Evolutionary conservation across 441 rosid species (phyloP).

Genomic region (Cnidoscolus chayamansa): DNA sequence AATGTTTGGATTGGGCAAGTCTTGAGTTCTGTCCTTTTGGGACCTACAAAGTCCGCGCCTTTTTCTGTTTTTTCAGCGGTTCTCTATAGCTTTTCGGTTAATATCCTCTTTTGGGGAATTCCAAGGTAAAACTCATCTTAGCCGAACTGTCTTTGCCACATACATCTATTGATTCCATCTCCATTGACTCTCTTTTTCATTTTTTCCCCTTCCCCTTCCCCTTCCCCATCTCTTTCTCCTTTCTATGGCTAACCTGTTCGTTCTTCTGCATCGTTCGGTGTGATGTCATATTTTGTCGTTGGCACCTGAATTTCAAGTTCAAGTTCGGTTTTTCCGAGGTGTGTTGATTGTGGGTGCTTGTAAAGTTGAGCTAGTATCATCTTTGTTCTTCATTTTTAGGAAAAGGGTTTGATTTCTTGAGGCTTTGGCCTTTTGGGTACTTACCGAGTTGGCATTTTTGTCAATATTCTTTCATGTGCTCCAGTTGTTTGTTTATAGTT

Average conservation of each 20-base stretch:
- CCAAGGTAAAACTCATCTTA: slow-evolving; percentile 32
- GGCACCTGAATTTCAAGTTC: slow-evolving; percentile 24
- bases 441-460: neutral
- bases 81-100: slow-evolving; percentile 2
- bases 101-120: slow-evolving; percentile 25
- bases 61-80: neutral
- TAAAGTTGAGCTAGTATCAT: slow-evolving; percentile 1
- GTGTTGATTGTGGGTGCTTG: slow-evolving; percentile 11
- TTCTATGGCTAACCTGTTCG: neutral
- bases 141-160: slow-evolving; percentile 34
- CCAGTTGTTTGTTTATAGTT: slow-evolving; percentile 20
- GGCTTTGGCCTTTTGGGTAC: neutral
- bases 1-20: neutral
- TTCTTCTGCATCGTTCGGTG: too few species aligned
- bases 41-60: slow-evolving; percentile 28
- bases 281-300: slow-evolving; percentile 5
- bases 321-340: slow-evolving; percentile 13
- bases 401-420: neutral
- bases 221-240: neutral
- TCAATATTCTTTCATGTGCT: slow-evolving; percentile 17
- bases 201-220: neutral
- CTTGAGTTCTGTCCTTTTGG: slow-evolving; percentile 21
- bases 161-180: slow-evolving; percentile 20
- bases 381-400: neutral
- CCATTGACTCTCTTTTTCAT: slow-evolving; percentile 2